phyloP scores from a whole-genome alignment of 306 rosid genomes.

The Pueraria montana region DNA sequence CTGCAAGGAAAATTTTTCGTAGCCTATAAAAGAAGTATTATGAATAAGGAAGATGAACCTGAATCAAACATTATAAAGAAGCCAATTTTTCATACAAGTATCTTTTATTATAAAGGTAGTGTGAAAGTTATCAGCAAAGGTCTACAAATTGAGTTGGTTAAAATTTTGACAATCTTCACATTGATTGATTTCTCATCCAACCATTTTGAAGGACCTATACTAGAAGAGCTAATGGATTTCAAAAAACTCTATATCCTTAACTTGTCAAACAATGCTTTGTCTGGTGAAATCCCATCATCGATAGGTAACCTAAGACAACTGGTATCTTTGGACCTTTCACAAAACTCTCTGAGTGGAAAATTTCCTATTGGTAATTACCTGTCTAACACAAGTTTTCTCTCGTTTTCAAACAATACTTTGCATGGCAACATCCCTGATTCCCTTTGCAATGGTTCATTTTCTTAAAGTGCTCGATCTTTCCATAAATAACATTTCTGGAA shows the following conservation, averaged over 20 bases:
- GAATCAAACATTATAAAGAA: neutral
- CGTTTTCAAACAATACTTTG: no score
- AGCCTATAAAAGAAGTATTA: conserved; percentile 45
- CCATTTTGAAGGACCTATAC: no score
- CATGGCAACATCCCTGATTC: no score
- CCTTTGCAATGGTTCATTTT: no score
- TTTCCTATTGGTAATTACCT: no score
- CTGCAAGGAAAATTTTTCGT: conserved; percentile 30
- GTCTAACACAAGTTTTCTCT: no score
- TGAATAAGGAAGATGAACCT: neutral
- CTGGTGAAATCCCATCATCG: conserved; percentile 50
- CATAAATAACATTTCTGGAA: no score
- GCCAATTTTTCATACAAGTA: no score
- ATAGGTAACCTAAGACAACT: conserved; percentile 41
- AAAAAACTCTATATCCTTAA: conserved; percentile 45
- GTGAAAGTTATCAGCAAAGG: conserved; percentile 51
- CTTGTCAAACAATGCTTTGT: conserved; percentile 57
- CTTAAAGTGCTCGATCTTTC: no score
- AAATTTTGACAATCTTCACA: conserved; percentile 47
- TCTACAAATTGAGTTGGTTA: conserved; percentile 30
- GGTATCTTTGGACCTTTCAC: conserved; percentile 60
- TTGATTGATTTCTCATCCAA: conserved; percentile 60
- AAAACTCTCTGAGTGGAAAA: conserved; percentile 40
- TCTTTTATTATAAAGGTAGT: conserved; percentile 1
- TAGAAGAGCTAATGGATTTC: conserved; percentile 44